Evolutionary conservation across 495 filamentous ascomycete species (phyloP), one percentile per base, ranked within the genome.

Genomic region (Darksidea phi): DNA sequence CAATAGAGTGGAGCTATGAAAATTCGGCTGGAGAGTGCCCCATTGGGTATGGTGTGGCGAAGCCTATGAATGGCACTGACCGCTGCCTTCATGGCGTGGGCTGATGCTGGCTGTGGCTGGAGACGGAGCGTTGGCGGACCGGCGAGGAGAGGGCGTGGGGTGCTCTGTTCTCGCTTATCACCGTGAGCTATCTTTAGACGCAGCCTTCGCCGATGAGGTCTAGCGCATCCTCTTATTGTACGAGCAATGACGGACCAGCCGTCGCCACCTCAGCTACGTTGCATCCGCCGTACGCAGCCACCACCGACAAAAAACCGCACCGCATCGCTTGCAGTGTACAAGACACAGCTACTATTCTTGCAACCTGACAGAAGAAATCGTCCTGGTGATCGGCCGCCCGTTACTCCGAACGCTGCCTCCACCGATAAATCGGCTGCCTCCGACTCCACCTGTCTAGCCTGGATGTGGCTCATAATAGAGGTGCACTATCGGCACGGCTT

Each of bases 311-410:
- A 41, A 37, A 47, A 26, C 37, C 50, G 23, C 34, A 34, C 15
- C 49, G 47, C 20, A 10, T 43, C 49, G 24, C 8, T 56, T 34
- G 50, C 52, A 10, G 28, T 10, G 52, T 34, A 43, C 60, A 34
- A 48, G 56, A 55, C 62, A 55, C 50, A n/a, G 59, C 59, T 57
- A 6, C 58, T 61, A 57, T 63, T 57, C 60, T 63, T 63, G 51
- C 26, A 18, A 18, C 41, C 13, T 3, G 26, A 48, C 26, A 47
- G 32, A 34, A 21, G 41, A 3, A 47, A 41, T 7, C 6, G 38
- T 21, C 21, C 25, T 24, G 23, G 25, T 21, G 6, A 41, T 24
- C 4, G n/a, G 32, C 26, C 55, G 26, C 20, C 41, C 17, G 25
- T 6, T 41, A 18, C 8, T 48, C 54, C 20, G 13, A 18, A 25